phyloP scores from a whole-genome alignment of 2,329 filamentous ascomycete genomes.

The Fusarium oligoseptatum region DNA sequence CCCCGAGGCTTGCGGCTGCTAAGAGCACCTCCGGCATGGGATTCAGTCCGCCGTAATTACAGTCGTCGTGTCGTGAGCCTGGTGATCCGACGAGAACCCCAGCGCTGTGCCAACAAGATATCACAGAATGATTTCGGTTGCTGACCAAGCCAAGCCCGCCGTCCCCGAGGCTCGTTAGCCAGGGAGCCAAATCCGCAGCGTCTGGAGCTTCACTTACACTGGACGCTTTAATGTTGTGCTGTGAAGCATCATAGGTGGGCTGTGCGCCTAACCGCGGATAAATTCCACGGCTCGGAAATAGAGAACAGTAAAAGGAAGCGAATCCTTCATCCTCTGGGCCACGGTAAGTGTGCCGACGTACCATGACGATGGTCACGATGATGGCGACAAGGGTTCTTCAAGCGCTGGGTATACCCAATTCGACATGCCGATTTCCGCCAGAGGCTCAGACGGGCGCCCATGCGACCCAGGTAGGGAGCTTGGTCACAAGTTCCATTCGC shows the following conservation, averaged over 20 bases:
- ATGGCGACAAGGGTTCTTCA: background rate
- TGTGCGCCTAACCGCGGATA: background rate
- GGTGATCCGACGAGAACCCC: background rate
- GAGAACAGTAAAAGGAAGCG: background rate
- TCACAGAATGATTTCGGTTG: background rate
- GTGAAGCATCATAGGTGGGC: background rate
- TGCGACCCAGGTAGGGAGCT: background rate
- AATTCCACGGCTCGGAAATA: background rate
- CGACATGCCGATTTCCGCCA: conserved; percentile 1
- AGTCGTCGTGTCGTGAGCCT: background rate
- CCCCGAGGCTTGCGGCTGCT: conserved; percentile 2
- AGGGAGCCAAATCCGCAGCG: background rate
- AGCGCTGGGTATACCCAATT: background rate
- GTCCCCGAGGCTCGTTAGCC: background rate
- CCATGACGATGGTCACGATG: background rate
- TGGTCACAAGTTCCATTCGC: background rate
- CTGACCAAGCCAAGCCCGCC: background rate
- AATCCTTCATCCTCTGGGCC: background rate
- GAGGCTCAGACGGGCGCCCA: background rate
- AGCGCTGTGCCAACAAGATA: background rate
- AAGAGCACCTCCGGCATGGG: conserved; percentile 1
- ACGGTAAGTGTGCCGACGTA: background rate
- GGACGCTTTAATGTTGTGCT: background rate
- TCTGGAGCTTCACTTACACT: background rate
- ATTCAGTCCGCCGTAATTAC: conserved; percentile 7